Percentiles rank a stretch among this genome's conserved stretches.
phyloP scores from a whole-genome alignment of 768 basidiomycete species.

The Boletus barrowsii region DNA sequence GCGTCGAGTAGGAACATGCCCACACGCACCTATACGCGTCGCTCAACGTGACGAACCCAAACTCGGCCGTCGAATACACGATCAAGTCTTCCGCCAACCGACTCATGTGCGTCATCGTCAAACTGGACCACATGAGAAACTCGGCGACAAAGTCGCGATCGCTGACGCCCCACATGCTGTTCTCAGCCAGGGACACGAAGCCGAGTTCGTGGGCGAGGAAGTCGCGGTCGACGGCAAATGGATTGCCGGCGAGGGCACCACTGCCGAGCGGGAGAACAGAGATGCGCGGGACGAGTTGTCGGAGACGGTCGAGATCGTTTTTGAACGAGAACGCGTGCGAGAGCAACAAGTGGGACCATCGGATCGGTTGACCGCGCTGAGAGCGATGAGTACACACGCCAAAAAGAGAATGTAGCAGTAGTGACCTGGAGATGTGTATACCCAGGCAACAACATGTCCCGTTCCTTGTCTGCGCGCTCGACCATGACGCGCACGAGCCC shows the following conservation, averaged over 20 bases:
- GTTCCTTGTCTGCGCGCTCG: constrained; percentile 91
- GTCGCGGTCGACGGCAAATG: constrained; percentile 90
- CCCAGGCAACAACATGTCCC: constrained; percentile 86
- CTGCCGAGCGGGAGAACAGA: constrained; percentile 93
- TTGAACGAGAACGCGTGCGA: constrained; percentile 93
- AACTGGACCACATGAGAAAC: constrained; percentile 93
- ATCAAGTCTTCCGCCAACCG: constrained; percentile 95
- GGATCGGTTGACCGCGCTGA: constrained; percentile 95
- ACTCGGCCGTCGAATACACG: constrained; percentile 95
- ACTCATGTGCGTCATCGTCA: constrained; percentile 92
- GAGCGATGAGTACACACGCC: background rate
- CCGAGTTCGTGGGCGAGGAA: constrained; percentile 89
- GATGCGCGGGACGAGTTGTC: constrained; percentile 82
- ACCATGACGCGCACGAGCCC: constrained; percentile 85
- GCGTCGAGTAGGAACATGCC: constrained; percentile 29
- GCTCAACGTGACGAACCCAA: constrained; percentile 92
- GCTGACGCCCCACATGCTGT: constrained; percentile 94
- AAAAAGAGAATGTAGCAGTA: background rate
- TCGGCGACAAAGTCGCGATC: constrained; percentile 98
- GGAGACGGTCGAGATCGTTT: constrained; percentile 83
- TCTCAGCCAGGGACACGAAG: constrained; percentile 86
- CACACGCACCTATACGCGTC: constrained; percentile 92
- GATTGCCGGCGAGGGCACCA: constrained; percentile 95
- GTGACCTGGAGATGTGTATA: constrained; percentile 94
- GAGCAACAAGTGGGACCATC: constrained; percentile 96